Base-by-base conservation (phyloP, 257 asterid species). In the Datura wrightii region DNA sequence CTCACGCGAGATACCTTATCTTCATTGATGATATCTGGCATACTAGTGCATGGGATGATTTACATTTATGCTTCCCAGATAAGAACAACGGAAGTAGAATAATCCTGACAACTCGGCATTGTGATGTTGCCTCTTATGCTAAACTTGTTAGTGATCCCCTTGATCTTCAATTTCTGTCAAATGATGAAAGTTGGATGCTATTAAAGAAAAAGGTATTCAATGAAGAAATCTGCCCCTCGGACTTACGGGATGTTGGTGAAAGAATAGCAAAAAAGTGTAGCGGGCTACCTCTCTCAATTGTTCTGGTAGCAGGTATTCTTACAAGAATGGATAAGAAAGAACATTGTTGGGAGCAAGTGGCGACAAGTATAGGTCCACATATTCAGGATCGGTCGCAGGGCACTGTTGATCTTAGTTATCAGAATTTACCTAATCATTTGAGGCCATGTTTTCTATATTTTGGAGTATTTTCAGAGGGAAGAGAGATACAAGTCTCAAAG, bases 1-100 rank as follows among this genome's bases (percentile, higher is more conserved):
- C 5, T 10, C 83, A 83, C 14, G 42, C 82, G 54, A 84, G 87
- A 63, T 91, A 84, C 62, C 82, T 91, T 1, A 58, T 91, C 31
- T 85, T 91, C 7, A 42, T 88, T 50, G 93, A 89, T 85, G 94
- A 91, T 85, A 10, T 91, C 1, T 88, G 92, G 90, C 10, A 39
- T 55, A 13, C 56, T 3, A 24, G 84, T 8, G 86, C 13, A 10
- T 89, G 89, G 92, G 8, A 83, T 44, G 88, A 56, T 63, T 31
- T 63, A 10, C 3, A 2, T 1, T 34, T 2, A 5, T 63, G 44
- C 9, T 31, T 63, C 44, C 55, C 18, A 59, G 39, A 56, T 50
- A 5, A 14, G 1, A n/a, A 80, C 2, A 67, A 85, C 79, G 79
- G 92, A 60, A 90, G 92, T n/a, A 76, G 89, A 67, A 85, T 89